These are phyloP conservation scores for Aspergillus ibericus DNA, from an alignment of 2,329 filamentous ascomycete genomes.

Conservation along the genomic window DNA sequence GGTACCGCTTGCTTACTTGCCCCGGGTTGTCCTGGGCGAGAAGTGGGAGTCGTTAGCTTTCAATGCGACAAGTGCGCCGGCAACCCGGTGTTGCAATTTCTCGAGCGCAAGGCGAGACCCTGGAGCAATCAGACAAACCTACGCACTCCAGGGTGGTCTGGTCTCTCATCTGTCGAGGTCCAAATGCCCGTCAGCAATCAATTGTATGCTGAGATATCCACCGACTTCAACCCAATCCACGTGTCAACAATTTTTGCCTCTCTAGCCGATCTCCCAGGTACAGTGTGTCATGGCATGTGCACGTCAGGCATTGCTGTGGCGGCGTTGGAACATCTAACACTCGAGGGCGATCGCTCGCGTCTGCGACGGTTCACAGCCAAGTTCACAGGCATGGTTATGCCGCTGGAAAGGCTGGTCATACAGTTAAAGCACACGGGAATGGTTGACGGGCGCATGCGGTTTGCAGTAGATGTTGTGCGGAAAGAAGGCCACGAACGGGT, in stretches of 20 bases:
- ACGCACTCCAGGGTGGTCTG: constrained; percentile 9
- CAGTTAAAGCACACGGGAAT: constrained; percentile 92
- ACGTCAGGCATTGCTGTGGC: constrained; percentile 90
- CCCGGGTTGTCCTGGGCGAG: background rate
- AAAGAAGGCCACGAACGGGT: constrained; percentile 92
- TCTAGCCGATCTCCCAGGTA: constrained; percentile 89
- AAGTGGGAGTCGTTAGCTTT: constrained; percentile 13
- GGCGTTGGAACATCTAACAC: constrained; percentile 93
- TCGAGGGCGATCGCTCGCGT: constrained; percentile 81
- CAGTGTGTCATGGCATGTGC: constrained; percentile 98
- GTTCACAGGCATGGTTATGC: constrained; percentile 92
- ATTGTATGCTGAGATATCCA: constrained; percentile 90
- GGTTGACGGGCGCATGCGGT: constrained; percentile 94
- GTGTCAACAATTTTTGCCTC: constrained; percentile 92
- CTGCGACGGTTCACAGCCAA: constrained; percentile 92
- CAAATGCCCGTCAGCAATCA: constrained; percentile 91
- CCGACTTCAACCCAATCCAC: constrained; percentile 97
- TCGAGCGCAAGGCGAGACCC: constrained; percentile 14
- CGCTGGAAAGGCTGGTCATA: constrained; percentile 87
- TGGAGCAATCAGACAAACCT: constrained; percentile 2
- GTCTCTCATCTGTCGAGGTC: constrained; percentile 58
- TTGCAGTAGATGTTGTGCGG: constrained; percentile 92
- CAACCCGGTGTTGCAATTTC: constrained; percentile 19
- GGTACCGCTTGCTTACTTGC: constrained; percentile 8
- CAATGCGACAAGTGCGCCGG: constrained; percentile 8